Percentiles rank a stretch among this genome's conserved stretches.
phyloP scores from a whole-genome alignment of 129 eudicot genomes.

The Pseudognaphalium luteoalbum region DNA sequence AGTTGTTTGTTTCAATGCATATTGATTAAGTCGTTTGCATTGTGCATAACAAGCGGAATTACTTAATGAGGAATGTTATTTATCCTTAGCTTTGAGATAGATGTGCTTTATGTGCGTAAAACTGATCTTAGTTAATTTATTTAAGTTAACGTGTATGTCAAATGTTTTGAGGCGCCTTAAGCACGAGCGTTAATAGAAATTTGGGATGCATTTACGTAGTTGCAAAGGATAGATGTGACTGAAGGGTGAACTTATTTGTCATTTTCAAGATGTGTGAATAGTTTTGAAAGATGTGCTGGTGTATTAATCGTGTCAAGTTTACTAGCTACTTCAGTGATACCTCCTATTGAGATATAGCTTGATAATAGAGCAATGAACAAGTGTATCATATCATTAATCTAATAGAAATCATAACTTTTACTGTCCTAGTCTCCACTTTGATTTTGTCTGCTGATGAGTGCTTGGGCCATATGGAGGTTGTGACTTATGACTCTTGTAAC shows the following conservation, averaged over 20 bases:
- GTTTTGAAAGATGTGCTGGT: background rate
- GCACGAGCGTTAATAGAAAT: background rate
- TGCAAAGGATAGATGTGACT: background rate
- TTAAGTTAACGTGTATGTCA: background rate
- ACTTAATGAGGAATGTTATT: background rate
- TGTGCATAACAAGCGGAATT: background rate
- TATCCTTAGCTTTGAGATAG: conserved; percentile 23
- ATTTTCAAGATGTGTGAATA: background rate
- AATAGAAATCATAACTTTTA: background rate
- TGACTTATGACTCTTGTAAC: background rate
- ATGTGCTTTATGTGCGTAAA: background rate
- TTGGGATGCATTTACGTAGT: background rate
- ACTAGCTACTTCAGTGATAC: background rate
- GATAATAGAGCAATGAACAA: background rate
- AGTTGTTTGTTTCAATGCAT: background rate
- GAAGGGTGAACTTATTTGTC: background rate
- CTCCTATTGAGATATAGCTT: background rate
- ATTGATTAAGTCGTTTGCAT: background rate
- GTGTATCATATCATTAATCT: background rate
- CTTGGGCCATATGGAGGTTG: background rate
- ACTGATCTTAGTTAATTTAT: background rate
- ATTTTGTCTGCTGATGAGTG: background rate
- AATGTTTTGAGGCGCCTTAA: background rate
- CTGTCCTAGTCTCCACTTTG: background rate
- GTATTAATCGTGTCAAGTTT: background rate